These are phyloP conservation scores for Penicillium silybi DNA, from an alignment of 495 filamentous ascomycete species.

Conservation along the genomic window DNA sequence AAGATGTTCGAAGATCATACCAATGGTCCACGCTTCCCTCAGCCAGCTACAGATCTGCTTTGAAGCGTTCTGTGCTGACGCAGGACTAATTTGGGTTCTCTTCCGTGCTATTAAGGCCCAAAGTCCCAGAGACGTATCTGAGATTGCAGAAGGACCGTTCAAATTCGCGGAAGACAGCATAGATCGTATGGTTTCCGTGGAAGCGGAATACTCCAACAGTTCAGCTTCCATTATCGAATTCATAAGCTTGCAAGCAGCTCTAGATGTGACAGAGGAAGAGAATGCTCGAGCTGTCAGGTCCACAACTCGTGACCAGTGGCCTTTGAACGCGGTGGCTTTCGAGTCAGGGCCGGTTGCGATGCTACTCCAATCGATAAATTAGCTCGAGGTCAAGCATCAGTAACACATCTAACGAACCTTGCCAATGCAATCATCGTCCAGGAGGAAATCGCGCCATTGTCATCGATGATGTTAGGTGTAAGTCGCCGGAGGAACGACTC, in stretches of 20 bases:
- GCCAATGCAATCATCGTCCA: conserved; percentile 67
- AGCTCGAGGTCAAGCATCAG: not conserved
- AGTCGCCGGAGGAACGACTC: conserved; percentile 45
- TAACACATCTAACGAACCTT: conserved; percentile 38
- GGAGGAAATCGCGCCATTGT: conserved; percentile 48
- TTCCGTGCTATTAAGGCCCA: conserved; percentile 62
- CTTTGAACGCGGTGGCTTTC: conserved; percentile 24
- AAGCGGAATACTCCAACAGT: conserved; percentile 58
- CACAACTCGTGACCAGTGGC: conserved; percentile 70
- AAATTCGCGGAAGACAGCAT: conserved; percentile 73
- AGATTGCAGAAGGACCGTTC: conserved; percentile 74
- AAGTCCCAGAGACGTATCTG: conserved; percentile 71
- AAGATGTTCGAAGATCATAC: conserved; percentile 36
- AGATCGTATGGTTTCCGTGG: conserved; percentile 59
- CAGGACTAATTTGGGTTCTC: conserved; percentile 53
- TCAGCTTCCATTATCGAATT: conserved; percentile 58
- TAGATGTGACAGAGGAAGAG: conserved; percentile 64
- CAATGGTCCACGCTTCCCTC: conserved; percentile 72
- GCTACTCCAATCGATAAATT: conserved; percentile 17
- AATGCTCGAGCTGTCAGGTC: conserved; percentile 67
- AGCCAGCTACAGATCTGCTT: conserved; percentile 76
- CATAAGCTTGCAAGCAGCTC: conserved; percentile 77
- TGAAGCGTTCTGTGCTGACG: conserved; percentile 57
- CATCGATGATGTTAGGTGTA: conserved; percentile 49
- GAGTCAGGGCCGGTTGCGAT: conserved; percentile 29